Evolutionary conservation across 1,284 basidiomycete species (phyloP), one percentile per base, ranked within the genome.

Genomic region (Malassezia sp.): DNA sequence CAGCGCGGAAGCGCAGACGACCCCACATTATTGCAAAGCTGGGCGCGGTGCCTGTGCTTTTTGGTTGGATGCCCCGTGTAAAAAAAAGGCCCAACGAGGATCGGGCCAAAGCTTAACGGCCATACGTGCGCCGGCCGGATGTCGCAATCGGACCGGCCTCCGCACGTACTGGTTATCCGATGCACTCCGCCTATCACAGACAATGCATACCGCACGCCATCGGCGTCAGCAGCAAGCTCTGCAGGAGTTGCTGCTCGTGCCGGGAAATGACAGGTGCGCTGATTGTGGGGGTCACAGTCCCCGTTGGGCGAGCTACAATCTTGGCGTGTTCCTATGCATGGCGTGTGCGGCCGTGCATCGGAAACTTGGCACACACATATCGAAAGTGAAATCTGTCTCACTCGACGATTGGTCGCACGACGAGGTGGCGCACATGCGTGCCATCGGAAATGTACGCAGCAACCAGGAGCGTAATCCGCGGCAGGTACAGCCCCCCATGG

Each of bases 391-490:
- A 75, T 86, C 84, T 60, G 52, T 87, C 31, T 83, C 82, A 1
- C 73, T 88, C 72, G 85, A 88, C 64, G 75, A 79, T 31, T 88
- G 85, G 85, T 78, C 79, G 22, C 84, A 80, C 62, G 85, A 87
- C 54, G 84, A 88, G 71, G 79, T 85, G 35, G 59, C 78, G 80
- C 73, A 72, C 42, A 86, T 88, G 82, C 82, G 77, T 63, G 75
- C 77, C 31, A 79, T 76, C 51, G 85, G 85, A 12, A 88, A 88
- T 61, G 43, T 78, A 53, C 83, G 80, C 57, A 83, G 82, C 14
- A 88, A 88, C 52, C 71, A 74, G 0, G 72, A 77, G 33, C 84
- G 79, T 67, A 85, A 85, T 60, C 81, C 84, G 0, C 65, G 75
- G 32, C 76, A 79, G 15, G 73, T 87, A 63, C 83, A 84, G 6